phyloP scores from a whole-genome alignment of 1,139 yeast species.

The Blastobotrys capitulatus region DNA sequence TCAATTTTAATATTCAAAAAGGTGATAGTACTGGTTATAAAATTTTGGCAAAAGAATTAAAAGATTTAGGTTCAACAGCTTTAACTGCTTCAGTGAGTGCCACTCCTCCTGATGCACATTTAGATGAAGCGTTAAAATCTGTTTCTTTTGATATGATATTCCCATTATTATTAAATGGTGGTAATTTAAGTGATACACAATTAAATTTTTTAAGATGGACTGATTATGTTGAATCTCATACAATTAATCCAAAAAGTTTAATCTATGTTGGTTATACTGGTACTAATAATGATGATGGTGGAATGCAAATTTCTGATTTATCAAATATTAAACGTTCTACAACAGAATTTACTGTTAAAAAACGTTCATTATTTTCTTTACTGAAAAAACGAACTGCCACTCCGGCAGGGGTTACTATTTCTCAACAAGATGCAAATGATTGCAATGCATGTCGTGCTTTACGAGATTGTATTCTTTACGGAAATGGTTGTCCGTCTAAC shows the following conservation, averaged over 20 bases:
- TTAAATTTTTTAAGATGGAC: background rate
- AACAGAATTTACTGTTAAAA: background rate
- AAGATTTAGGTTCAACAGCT: background rate
- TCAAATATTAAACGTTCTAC: too few relatives aligned
- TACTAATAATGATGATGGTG: background rate
- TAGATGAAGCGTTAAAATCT: background rate
- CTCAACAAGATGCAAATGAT: background rate
- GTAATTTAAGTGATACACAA: background rate
- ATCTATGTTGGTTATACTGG: background rate
- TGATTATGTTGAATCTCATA: background rate
- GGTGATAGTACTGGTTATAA: background rate
- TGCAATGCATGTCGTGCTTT: background rate
- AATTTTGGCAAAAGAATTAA: background rate
- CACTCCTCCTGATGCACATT: background rate
- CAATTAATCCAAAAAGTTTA: background rate
- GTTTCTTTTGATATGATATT: background rate
- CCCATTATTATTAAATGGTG: background rate
- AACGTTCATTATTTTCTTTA: background rate
- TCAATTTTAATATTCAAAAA: slow-evolving; percentile 60
- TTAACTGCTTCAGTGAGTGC: background rate
- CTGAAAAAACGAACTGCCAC: background rate
- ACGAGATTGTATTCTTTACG: background rate
- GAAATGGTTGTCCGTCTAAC: background rate
- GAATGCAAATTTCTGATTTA: background rate
- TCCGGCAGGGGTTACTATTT: background rate